Evolutionary conservation across 192 early-diverging fungal genomes (phyloP), one percentile per base, ranked within the genome.

Genomic region (Coemansia sp.): DNA sequence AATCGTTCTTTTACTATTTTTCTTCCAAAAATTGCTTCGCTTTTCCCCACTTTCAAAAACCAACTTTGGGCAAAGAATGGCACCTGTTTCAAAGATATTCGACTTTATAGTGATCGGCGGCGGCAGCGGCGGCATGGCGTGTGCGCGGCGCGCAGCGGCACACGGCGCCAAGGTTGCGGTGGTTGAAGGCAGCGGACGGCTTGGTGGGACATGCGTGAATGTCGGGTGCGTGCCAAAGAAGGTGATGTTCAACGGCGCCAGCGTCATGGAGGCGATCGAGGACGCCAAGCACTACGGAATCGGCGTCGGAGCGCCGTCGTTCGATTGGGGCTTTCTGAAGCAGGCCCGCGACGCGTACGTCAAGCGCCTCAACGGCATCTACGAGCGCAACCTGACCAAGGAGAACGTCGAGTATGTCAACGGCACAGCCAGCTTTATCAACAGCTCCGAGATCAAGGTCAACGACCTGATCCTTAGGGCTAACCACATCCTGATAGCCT

Each of bases 21-120:
- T 41, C 39, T 41, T 41, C 6, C 39, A 36, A 30, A 30, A 30
- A 30, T 30, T 2, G 30, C 30, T 61, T 70, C 30, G 23, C 35
- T 57, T 23, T 57, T 36, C 36, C 12, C 33, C 33, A 48, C 33
- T 60, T n/a, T 51, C 20, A 5, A 59, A 30, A 46, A 10, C 24
- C 24, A 64, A 21, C 26, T 18, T 38, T 39, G 51, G 10, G 21
- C 46, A 53, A 48, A 58, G 34, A n/a, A 81, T 81, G 78, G 56
- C 78, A 73, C 74, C 78, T 4, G 71, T 73, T 35, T 62, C 79
- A 41, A 67, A 55, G 39, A 71, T 87, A 26, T 92, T 92, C 72
- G 95, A 99, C 73, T 96, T 93, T 77, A 87, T 99, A n/a, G 95
- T 99, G 45, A 91, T 97, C 64, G 97, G 97, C 63, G 97, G 92